Base-by-base conservation (phyloP, 108 stramenopile genomes). In the Mediolabrus comicus region DNA sequence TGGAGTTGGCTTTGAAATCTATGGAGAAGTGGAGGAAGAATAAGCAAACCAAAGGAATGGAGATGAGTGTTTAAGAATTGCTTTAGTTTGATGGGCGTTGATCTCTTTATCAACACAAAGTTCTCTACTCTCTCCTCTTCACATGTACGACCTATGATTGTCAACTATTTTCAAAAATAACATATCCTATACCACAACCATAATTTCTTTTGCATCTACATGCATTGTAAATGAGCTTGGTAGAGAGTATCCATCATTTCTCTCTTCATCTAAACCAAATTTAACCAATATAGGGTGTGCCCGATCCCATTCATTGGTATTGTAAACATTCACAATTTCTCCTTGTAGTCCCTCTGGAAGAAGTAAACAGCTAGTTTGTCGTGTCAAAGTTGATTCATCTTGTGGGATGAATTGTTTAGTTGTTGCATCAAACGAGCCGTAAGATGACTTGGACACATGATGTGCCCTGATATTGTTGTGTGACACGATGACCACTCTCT, bases 221-320 rank as follows among this genome's bases (percentile, higher is more conserved):
- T 74, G 65, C 74, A 74, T 74, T 17, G 25, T 29, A 53, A 74
- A 74, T 2, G 60, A 16, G 29, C 46, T 74, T 14, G 65, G 60
- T 6, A 74, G 27, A 39, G 24, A 29, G 33, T 53, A 74, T 13
- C 57, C 65, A 30, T 38, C 65, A 14, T 31, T 52, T 9, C 59
- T 39, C 3, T 49, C 75, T 24, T 68, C 75, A 30, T 76, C 75
- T 2, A 5, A 31, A 4, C 75, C 75, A 69, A 76, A 76, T 33
- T 53, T 58, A 25, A 76, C 75, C 25, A 76, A 30, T 59, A 68
- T 63, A 9, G 75, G 75, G 26, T 68, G 67, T 14, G 75, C 43
- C 31, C 75, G 63, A 62, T 76, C 75, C 62, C 60, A 63, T 16
- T 60, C 38, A 49, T 76, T 62, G 28, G 62, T 49, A 55, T 69